Evolutionary conservation across 2,329 filamentous ascomycete genomes (phyloP).

Genomic region (Fusarium citri): DNA sequence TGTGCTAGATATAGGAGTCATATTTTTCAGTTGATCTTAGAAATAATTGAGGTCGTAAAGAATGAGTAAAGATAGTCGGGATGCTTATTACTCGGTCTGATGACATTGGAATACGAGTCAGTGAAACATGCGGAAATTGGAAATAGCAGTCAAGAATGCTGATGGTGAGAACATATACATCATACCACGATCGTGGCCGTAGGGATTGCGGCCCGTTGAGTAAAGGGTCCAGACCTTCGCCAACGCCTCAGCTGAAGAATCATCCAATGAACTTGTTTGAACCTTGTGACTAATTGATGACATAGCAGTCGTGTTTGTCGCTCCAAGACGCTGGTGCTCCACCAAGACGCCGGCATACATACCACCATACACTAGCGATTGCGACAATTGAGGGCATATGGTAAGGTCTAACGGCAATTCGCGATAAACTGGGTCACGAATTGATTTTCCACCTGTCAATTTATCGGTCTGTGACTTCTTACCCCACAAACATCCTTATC

Average conservation of each 20-base stretch:
- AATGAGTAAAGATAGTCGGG: not conserved
- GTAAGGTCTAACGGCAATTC: not conserved
- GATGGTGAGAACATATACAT: slow-evolving; percentile 1
- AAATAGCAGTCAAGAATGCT: not conserved
- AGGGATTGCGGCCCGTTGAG: not conserved
- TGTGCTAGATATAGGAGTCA: not conserved
- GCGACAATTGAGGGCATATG: not conserved
- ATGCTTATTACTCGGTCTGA: not conserved
- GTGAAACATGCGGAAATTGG: not conserved
- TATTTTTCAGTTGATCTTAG: not conserved
- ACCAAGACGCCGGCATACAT: slow-evolving; percentile 9
- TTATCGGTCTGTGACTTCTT: not conserved
- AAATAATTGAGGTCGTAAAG: not conserved
- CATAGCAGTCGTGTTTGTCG: not conserved
- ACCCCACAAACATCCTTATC: not conserved
- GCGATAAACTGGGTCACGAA: not conserved
- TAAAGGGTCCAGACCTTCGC: not conserved
- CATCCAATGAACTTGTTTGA: not conserved
- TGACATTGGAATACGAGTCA: too few relatives aligned
- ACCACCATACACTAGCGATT: not conserved
- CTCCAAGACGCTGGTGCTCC: slow-evolving; percentile 1
- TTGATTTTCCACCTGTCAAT: not conserved
- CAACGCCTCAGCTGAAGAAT: not conserved
- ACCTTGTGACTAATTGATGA: slow-evolving; percentile 12
- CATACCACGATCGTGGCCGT: not conserved